Evolutionary conservation across 2,329 filamentous ascomycete species (phyloP).

Genomic region (Xylaria sp.): DNA sequence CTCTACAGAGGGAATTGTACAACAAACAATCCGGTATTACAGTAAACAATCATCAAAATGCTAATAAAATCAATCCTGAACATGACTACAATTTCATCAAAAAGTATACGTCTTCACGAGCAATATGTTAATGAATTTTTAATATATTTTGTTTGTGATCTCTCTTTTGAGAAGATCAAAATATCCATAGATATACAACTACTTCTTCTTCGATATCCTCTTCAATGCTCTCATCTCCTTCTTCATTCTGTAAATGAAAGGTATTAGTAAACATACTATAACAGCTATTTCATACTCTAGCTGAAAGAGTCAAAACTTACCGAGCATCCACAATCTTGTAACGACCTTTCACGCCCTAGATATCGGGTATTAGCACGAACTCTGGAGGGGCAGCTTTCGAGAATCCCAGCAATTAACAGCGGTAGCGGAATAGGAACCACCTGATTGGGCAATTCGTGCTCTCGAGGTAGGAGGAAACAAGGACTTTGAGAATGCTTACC

Average conservation of each 20-base stretch:
- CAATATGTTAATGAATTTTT: too few relatives aligned
- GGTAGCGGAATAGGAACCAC: not conserved
- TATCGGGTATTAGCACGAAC: conserved; percentile 6
- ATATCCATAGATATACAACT: not conserved
- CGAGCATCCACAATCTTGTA: conserved; percentile 33
- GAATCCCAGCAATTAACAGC: not conserved
- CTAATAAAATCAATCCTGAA: not conserved
- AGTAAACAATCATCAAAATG: not conserved
- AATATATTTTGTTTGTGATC: not conserved
- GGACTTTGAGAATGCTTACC: conserved; percentile 44
- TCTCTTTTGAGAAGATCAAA: not conserved
- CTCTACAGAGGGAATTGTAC: not conserved
- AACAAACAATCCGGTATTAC: not conserved
- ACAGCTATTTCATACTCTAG: not conserved
- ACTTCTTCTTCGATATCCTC: conserved; percentile 34
- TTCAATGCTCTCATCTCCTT: conserved; percentile 37
- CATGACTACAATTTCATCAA: not conserved
- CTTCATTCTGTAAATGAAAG: conserved; percentile 29
- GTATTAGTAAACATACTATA: conserved; percentile 2
- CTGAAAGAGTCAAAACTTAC: conserved; percentile 11
- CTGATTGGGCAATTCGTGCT: not conserved
- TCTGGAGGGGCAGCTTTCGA: not conserved
- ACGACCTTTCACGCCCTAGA: conserved; percentile 28
- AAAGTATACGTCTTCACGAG: too few relatives aligned
- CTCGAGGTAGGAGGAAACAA: not conserved